Conservation (phyloP, 192 early-diverging fungal species). For the Martensiomyces pterosporus region DNA sequence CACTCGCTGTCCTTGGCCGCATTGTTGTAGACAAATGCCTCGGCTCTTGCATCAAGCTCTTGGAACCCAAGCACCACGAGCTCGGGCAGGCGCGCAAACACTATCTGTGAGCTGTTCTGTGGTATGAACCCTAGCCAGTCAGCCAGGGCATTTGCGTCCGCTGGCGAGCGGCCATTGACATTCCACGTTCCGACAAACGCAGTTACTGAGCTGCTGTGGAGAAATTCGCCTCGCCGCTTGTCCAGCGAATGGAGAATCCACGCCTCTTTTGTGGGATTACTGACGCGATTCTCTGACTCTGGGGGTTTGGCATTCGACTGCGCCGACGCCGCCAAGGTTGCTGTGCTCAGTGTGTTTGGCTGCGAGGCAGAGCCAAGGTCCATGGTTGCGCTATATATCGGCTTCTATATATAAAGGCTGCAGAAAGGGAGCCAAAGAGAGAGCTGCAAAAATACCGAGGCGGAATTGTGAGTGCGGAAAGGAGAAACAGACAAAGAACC, state of each 20-base stretch:
- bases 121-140: slow-evolving; percentile 59
- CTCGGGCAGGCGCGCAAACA: slow-evolving; percentile 17
- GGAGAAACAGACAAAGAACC: too few species aligned
- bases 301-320: too few species aligned
- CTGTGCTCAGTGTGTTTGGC: background rate
- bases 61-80: slow-evolving; percentile 69
- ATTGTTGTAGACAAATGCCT: slow-evolving; percentile 82
- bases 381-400: background rate
- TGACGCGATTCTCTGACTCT: slow-evolving; percentile 15
- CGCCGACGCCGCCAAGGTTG: too few species aligned
- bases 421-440: background rate
- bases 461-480: background rate
- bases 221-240: slow-evolving; percentile 32
- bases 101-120: slow-evolving; percentile 15
- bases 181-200: slow-evolving; percentile 90
- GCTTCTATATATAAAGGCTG: background rate
- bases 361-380: background rate
- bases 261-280: slow-evolving; percentile 42
- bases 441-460: background rate
- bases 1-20: slow-evolving; percentile 75
- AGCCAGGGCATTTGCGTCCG: slow-evolving; percentile 45
- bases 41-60: slow-evolving; percentile 81
- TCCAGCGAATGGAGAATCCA: slow-evolving; percentile 42
- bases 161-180: slow-evolving; percentile 70
- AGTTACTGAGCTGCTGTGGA: slow-evolving; percentile 18